Percentiles rank a stretch among this genome's conserved stretches.
Evolutionary conservation across 495 filamentous ascomycete genomes (phyloP).

Genomic region (Penicillium argentinense): DNA sequence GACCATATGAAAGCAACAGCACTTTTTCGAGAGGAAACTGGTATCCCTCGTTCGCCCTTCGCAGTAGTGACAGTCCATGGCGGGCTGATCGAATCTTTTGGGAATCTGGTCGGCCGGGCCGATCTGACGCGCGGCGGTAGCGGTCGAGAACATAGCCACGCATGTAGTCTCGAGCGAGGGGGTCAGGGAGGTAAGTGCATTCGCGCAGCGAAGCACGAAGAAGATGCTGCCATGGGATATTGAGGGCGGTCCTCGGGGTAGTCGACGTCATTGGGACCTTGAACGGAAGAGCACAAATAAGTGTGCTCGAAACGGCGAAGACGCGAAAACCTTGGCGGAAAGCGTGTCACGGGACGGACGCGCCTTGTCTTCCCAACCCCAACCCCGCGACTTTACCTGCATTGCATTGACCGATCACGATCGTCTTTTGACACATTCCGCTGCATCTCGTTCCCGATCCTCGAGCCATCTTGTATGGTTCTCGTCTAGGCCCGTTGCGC

Average conservation of each 20-base stretch:
- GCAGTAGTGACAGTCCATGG: slow-evolving; percentile 38
- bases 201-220: slow-evolving; percentile 81
- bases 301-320: slow-evolving; percentile 28
- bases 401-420: slow-evolving; percentile 26
- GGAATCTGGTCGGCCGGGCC: slow-evolving; percentile 6
- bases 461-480: slow-evolving; percentile 16
- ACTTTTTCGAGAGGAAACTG: slow-evolving; percentile 60
- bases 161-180: slow-evolving; percentile 61
- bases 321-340: slow-evolving; percentile 30
- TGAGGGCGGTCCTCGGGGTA: slow-evolving; percentile 7
- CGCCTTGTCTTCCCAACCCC: slow-evolving; percentile 29
- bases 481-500: slow-evolving; percentile 17
- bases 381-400: slow-evolving; percentile 26
- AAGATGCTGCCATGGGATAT: slow-evolving; percentile 55
- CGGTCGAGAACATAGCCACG: slow-evolving; percentile 55
- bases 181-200: slow-evolving; percentile 79
- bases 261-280: too few species aligned
- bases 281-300: too few species aligned
- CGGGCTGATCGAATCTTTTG: slow-evolving; percentile 25
- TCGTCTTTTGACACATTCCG: slow-evolving; percentile 20
- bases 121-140: slow-evolving; percentile 44
- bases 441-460: neutral
- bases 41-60: slow-evolving; percentile 66
- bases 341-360: slow-evolving; percentile 32
- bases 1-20: slow-evolving; percentile 69